Conservation (phyloP, 169 alveolate genomes). For the Perkinsus marinus region DNA sequence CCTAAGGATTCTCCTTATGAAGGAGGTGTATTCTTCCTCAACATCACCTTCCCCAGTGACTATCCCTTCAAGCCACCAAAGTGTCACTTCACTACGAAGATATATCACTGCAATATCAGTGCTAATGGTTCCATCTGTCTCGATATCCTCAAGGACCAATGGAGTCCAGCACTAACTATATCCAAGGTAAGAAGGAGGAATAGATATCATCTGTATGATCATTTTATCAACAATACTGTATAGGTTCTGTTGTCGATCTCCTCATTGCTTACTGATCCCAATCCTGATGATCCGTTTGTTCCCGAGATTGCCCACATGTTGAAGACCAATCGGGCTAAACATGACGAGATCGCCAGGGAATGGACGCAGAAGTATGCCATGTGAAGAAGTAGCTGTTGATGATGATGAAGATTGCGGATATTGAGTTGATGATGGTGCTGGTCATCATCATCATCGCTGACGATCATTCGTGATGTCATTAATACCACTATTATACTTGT, state of each 20-base stretch:
- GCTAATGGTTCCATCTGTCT: conserved; percentile 87
- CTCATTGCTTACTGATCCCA: conserved; percentile 94
- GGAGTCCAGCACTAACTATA: conserved; percentile 94
- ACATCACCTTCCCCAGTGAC: conserved; percentile 89
- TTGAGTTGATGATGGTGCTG: not conserved
- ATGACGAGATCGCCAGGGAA: conserved; percentile 93
- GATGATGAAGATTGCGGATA: not conserved
- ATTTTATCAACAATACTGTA: not conserved
- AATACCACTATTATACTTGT: not conserved
- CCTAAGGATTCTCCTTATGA: conserved; percentile 85
- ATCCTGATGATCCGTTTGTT: conserved; percentile 96
- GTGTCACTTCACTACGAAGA: conserved; percentile 78
- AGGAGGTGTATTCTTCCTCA: conserved; percentile 86
- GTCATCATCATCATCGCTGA: not conserved
- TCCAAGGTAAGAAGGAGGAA: conserved; percentile 64
- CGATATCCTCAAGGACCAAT: conserved; percentile 82
- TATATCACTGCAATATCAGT: conserved; percentile 87
- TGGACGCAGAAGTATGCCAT: conserved; percentile 95
- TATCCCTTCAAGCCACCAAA: conserved; percentile 97
- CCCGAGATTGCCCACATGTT: conserved; percentile 97
- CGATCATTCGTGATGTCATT: not conserved
- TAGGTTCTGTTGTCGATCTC: conserved; percentile 82
- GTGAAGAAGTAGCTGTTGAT: conserved; percentile 16
- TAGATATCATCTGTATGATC: not conserved
- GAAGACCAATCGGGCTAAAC: conserved; percentile 79